Percentiles rank a stretch among this genome's conserved stretches.
These are phyloP conservation scores for Alnus rubra DNA, from an alignment of 306 rosid genomes.

Conservation along the genomic window DNA sequence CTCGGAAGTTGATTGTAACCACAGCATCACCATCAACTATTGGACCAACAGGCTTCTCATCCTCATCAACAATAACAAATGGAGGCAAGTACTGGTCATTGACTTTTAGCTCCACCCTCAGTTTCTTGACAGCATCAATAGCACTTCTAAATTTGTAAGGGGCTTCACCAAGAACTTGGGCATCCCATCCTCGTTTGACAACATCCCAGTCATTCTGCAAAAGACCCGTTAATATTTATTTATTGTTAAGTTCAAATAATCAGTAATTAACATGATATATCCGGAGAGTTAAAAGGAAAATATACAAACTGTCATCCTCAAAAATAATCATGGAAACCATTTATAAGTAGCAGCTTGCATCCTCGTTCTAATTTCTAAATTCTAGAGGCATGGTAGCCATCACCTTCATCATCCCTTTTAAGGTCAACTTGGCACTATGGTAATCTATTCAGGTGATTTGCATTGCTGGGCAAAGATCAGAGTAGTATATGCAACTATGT, in stretches of 20 bases:
- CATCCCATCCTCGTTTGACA: conserved; percentile 99
- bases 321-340: not conserved
- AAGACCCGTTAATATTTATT: not conserved
- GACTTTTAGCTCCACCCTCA: conserved; percentile 67
- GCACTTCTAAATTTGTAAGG: conserved; percentile 73
- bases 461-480: too few relatives aligned
- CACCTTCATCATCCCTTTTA: not conserved
- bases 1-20: conserved; percentile 91
- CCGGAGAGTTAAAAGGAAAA: not conserved
- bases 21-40: conserved; percentile 98
- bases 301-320: not conserved
- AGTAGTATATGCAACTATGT: too few relatives aligned
- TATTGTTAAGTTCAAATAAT: not conserved
- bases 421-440: not conserved
- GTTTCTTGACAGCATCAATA: conserved; percentile 80
- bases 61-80: conserved; percentile 83
- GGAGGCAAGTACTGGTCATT: conserved; percentile 95
- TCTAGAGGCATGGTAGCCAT: not conserved
- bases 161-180: conserved; percentile 99
- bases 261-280: not conserved
- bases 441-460: too few relatives aligned
- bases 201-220: conserved; percentile 95
- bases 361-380: not conserved
- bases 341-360: not conserved
- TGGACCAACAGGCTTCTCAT: conserved; percentile 87